Conservation (phyloP, 2,329 filamentous ascomycete species). For the Verticillium klebahnii region DNA sequence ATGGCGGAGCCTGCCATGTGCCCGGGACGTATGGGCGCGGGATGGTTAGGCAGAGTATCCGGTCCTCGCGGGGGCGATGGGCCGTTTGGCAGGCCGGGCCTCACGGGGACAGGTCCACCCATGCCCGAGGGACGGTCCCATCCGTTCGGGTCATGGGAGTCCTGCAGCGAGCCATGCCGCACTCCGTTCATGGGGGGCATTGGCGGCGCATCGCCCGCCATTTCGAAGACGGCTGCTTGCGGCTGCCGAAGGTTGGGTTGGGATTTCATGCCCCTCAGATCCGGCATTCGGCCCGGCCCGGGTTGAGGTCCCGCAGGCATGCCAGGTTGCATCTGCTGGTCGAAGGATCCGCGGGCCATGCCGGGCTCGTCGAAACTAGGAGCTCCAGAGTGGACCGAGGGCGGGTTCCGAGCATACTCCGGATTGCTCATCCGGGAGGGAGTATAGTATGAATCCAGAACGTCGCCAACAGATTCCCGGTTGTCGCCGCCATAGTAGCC, state of each 20-base stretch:
- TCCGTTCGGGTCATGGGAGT: conserved; percentile 9
- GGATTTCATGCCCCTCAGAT: conserved; percentile 58
- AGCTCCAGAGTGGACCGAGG: background rate
- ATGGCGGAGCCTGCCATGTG: conserved; percentile 55
- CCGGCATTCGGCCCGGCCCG: conserved; percentile 45
- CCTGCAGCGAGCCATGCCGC: conserved; percentile 13
- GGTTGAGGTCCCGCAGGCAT: conserved; percentile 37
- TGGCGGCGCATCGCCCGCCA: conserved; percentile 58
- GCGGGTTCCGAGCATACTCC: conserved; percentile 11
- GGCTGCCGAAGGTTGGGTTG: conserved; percentile 62
- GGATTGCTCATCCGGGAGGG: conserved; percentile 19
- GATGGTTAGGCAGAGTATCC: conserved; percentile 54
- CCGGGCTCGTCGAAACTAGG: background rate
- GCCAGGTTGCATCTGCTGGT: conserved; percentile 39
- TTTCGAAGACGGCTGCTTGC: conserved; percentile 68
- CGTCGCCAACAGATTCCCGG: conserved; percentile 14
- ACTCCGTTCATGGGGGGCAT: conserved; percentile 40
- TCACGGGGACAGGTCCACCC: conserved; percentile 1
- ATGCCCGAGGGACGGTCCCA: conserved; percentile 7
- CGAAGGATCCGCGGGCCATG: conserved; percentile 36
- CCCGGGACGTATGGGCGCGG: conserved; percentile 58
- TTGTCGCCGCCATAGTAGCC: background rate
- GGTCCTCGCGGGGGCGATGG: conserved; percentile 27
- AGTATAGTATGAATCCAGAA: conserved; percentile 19
- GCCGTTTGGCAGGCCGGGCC: conserved; percentile 20